Evolutionary conservation across 495 filamentous ascomycete genomes (phyloP).

Genomic region (Penicillium antarcticum): DNA sequence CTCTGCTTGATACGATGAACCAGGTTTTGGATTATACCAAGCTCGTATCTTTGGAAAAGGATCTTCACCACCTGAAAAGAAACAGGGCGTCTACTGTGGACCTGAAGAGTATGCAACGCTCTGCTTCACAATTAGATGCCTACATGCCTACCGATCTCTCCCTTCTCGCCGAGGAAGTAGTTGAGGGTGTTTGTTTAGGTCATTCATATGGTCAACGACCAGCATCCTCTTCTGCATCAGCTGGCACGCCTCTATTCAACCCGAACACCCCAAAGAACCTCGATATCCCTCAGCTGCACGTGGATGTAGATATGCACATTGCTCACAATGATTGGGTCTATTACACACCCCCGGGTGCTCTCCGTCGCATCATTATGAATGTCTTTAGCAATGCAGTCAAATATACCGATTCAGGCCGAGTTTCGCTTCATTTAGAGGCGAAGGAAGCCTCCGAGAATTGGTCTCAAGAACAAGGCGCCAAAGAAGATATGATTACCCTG

Average conservation of each 20-base stretch:
- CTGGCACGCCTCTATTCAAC: background rate
- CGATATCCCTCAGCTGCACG: slow-evolving; percentile 15
- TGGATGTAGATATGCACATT: slow-evolving; percentile 63
- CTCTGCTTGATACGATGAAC: slow-evolving; percentile 72
- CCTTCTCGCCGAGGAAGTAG: slow-evolving; percentile 41
- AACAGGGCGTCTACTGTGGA: slow-evolving; percentile 15
- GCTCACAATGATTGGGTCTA: slow-evolving; percentile 57
- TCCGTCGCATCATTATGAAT: slow-evolving; percentile 75
- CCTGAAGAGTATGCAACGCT: slow-evolving; percentile 19
- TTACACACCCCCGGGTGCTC: slow-evolving; percentile 62
- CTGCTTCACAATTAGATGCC: slow-evolving; percentile 35
- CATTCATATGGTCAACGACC: slow-evolving; percentile 32
- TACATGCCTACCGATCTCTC: slow-evolving; percentile 33
- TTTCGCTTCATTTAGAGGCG: slow-evolving; percentile 56
- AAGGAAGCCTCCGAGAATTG: slow-evolving; percentile 20
- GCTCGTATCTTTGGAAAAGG: slow-evolving; percentile 51
- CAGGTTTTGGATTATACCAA: slow-evolving; percentile 70
- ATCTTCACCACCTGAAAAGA: slow-evolving; percentile 29
- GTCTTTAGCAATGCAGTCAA: slow-evolving; percentile 78
- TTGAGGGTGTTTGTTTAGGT: slow-evolving; percentile 50
- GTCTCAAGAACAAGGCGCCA: slow-evolving; percentile 10
- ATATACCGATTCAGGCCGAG: slow-evolving; percentile 63
- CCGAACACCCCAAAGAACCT: background rate
- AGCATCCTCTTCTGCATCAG: slow-evolving; percentile 12
- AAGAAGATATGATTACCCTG: slow-evolving; percentile 31